Conservation (phyloP, 2,329 filamentous ascomycete species). For the Fusarium dlaminii region DNA sequence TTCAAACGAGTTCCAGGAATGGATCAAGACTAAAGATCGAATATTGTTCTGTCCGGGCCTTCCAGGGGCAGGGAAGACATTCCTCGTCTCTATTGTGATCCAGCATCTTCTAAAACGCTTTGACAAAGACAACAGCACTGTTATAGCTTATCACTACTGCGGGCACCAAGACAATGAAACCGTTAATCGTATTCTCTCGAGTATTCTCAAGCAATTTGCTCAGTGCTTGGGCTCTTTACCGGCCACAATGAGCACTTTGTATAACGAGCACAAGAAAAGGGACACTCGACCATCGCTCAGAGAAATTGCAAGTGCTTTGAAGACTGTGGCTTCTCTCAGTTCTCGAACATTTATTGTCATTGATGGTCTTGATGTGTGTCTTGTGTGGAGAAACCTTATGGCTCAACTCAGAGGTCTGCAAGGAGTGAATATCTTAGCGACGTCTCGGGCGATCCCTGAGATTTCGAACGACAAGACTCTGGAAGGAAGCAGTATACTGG, state of each 20-base stretch:
- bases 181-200: neutral
- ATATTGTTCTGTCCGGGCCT: neutral
- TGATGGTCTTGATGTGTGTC: neutral
- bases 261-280: neutral
- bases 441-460: neutral
- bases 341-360: neutral
- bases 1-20: neutral
- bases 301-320: neutral
- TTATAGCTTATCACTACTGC: neutral
- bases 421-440: neutral
- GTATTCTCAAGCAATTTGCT: neutral
- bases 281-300: neutral
- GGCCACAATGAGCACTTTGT: neutral
- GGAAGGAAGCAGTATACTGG: neutral
- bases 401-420: neutral
- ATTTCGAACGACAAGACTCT: neutral
- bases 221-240: neutral
- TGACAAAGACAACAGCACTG: too few relatives aligned
- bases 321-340: neutral
- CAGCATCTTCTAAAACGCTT: neutral
- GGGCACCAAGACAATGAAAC: neutral
- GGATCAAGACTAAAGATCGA: neutral
- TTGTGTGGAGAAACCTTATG: neutral
- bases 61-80: neutral
- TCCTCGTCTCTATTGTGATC: neutral